Base-by-base conservation (phyloP, 129 eudicot species). In the Apium graveolens region DNA sequence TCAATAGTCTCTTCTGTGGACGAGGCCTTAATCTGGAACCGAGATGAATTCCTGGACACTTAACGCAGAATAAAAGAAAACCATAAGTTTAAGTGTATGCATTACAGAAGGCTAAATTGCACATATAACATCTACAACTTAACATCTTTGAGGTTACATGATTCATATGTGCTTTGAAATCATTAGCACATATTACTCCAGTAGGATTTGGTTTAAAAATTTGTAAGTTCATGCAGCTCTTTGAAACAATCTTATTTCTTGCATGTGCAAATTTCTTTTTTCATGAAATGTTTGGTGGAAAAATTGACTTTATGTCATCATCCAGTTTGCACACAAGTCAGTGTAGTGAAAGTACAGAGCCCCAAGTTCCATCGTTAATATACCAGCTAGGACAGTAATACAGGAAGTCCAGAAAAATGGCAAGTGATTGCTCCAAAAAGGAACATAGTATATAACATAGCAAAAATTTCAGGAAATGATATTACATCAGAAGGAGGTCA, bases 1-100 rank as follows among this genome's bases (percentile, higher is more conserved):
- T 91, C 97, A 43, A 83, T 68, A 9, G 90, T 83, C 76, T 94
- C 98, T 34, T 91, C 97, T 45, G 98, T 79, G 35, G 91, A 82
- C 11, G 91, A 87, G 80, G 93, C 98, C 82, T 86, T 94, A 82
- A 85, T 83, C 74, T 75, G 83, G 79, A 91, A 68, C 76, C 79
- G 69, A 65, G 92, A 83, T 79, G 93, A 69, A 83, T 89, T 87
- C 87, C 83, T 83, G 11, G 93, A 78, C 81, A 35, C 97, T 92
- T 84, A 34, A 74, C n/a, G 66, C 65, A 51, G 69, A 77, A 20
- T 65, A n/a, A 73, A 70, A 57, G 46, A 75, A 37, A 34, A 18
- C 31, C 31, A 57, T 57, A 35, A 37, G 74, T 35, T 69, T 35
- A 37, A 70, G 65, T 37, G 45, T 35, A 35, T 35, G 42, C 39